phyloP scores from a whole-genome alignment of 2,329 filamentous ascomycete species.

The Epichloe hybrida region DNA sequence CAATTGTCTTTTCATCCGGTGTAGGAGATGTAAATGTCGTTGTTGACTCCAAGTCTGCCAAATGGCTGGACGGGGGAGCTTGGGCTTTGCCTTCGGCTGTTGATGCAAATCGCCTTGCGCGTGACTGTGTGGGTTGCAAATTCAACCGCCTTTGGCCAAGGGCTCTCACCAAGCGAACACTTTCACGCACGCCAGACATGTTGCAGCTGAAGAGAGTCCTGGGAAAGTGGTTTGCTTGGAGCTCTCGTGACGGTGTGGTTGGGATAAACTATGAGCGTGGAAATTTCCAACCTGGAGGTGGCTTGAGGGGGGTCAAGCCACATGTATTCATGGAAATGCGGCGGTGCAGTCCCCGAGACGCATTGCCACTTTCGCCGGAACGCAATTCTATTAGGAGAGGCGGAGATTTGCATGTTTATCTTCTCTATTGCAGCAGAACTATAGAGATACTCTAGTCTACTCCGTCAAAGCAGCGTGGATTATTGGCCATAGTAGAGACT shows the following conservation, averaged over 20 bases:
- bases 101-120: constrained; percentile 31
- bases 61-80: constrained; percentile 12
- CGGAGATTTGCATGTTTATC: not conserved
- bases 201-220: constrained; percentile 5
- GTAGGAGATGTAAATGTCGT: constrained; percentile 33
- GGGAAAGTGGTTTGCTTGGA: constrained; percentile 1
- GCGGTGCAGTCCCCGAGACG: not conserved
- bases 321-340: constrained; percentile 6
- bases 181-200: constrained; percentile 30
- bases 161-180: constrained; percentile 22
- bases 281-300: constrained; percentile 19
- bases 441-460: too few relatives aligned
- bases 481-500: too few relatives aligned
- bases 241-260: not conserved
- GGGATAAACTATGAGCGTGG: constrained; percentile 10
- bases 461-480: too few relatives aligned
- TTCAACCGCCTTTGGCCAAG: constrained; percentile 17
- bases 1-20: constrained; percentile 23
- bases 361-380: too few relatives aligned
- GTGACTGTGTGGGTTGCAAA: constrained; percentile 12
- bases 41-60: constrained; percentile 36
- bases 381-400: too few relatives aligned
- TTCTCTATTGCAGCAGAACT: too few relatives aligned
- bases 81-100: constrained; percentile 25
- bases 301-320: constrained; percentile 12